These are phyloP conservation scores for Platanthera guangdongensis DNA, from an alignment of 106 monocot genomes.

Conservation along the genomic window DNA sequence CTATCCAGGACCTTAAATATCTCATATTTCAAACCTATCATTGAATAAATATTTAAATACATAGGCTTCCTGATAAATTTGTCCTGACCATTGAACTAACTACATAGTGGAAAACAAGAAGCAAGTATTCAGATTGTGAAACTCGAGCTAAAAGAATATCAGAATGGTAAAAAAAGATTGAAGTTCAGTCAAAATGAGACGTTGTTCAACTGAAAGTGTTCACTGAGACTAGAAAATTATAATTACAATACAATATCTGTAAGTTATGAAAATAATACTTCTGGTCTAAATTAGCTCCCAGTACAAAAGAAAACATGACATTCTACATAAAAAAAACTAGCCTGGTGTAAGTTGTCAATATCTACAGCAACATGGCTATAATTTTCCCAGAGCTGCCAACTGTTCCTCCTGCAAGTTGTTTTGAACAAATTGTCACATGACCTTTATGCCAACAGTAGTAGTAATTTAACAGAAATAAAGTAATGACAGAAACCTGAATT, in stretches of 20 bases:
- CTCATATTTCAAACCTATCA: background rate
- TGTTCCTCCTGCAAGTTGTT: conserved; percentile 52
- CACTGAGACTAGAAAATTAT: background rate
- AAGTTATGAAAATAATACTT: background rate
- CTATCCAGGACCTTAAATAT: background rate
- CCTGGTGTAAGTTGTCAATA: conserved; percentile 59
- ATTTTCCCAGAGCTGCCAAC: conserved; percentile 97
- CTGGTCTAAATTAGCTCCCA: background rate
- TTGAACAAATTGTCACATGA: background rate
- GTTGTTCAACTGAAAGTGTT: too few relatives aligned
- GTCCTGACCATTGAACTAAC: too few relatives aligned
- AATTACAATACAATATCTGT: background rate
- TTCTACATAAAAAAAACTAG: conserved; percentile 6
- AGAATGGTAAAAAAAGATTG: too few relatives aligned
- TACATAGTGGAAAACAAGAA: too few relatives aligned
- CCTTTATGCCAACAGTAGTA: background rate
- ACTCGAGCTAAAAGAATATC: too few relatives aligned
- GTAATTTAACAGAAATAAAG: background rate
- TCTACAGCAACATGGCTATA: conserved; percentile 85
- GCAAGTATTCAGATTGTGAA: too few relatives aligned
- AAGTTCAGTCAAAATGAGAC: too few relatives aligned
- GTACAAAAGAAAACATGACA: background rate
- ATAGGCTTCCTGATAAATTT: too few relatives aligned
- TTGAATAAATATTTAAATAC: background rate
- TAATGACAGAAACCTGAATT: conserved; percentile 62